Evolutionary conservation across 352 stramenopile genomes (phyloP).

Genomic region (Pythium chondricola): DNA sequence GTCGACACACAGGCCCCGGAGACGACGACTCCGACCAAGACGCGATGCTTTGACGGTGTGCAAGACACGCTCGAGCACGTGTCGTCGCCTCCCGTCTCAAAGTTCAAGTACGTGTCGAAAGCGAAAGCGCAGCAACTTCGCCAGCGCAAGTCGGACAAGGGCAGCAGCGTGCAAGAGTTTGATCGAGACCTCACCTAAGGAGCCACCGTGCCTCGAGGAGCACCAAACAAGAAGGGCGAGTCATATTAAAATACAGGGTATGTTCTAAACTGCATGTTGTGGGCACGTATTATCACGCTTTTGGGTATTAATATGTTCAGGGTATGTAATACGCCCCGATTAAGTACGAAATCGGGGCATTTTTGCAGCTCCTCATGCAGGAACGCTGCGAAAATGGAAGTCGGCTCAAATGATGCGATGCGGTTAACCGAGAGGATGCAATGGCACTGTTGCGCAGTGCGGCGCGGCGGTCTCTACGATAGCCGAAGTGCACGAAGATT

Average conservation of each 20-base stretch:
- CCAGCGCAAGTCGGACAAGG: constrained; percentile 9
- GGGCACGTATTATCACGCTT: background rate
- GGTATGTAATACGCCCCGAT: too few species aligned
- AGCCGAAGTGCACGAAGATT: too few species aligned
- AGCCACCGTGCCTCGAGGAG: background rate
- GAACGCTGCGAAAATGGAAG: too few species aligned
- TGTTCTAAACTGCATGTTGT: background rate
- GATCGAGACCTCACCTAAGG: constrained; percentile 13
- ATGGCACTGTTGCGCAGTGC: too few species aligned
- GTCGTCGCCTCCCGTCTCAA: background rate
- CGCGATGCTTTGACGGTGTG: constrained; percentile 10
- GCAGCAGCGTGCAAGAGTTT: background rate
- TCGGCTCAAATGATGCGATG: too few species aligned
- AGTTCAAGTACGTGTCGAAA: constrained; percentile 22
- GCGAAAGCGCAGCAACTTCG: constrained; percentile 19
- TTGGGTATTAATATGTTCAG: too few species aligned
- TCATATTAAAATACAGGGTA: background rate
- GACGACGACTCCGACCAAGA: constrained; percentile 10
- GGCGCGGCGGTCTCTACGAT: too few species aligned
- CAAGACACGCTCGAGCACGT: background rate
- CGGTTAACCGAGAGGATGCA: too few species aligned
- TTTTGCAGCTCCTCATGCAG: too few species aligned
- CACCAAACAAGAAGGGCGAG: background rate
- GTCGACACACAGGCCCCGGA: background rate
- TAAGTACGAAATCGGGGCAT: too few species aligned